Base-by-base conservation (phyloP, 2,329 filamentous ascomycete species). In the Coleophoma eucalyptorum region DNA sequence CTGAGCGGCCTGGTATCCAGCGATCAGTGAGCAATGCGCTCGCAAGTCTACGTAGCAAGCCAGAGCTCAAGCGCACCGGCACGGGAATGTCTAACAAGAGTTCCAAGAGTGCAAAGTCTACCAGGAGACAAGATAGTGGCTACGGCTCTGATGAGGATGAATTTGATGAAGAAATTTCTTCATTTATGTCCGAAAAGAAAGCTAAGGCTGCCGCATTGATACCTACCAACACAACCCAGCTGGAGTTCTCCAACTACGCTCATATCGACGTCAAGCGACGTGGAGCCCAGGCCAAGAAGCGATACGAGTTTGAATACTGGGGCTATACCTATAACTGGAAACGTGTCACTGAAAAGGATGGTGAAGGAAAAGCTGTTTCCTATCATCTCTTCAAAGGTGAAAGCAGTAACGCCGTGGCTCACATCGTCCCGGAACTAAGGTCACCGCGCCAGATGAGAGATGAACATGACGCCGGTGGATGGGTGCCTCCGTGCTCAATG, bases 171-270 rank as follows among this genome's bases (percentile, higher is more conserved):
- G 61, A 63, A 13, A 19, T 58, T 16, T 50, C 52, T 10, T 38
- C 53, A 2, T 58, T 58, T 65, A 68, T 49, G 62, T 62, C 34
- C 58, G 55, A 55, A 11, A 69, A 48, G 56, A 65, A 46, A 48
- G 44, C 49, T 31, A 58, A 53, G 59, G 51, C 48, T 42, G 65
- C 55, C 0, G 33, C 50, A n/a, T 49, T 50, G 15, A 51, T 60
- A 42, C 81, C 89, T 16, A 89, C 86, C 51, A 90, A 96, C 67
- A 86, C 80, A 34, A 88, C 93, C 67, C 89, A 91, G 70, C 80
- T 99, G 33, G 93, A 97, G 67, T 99, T 97, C 67, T 95, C 90
- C 58, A 99, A 97, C 72, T 99, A 99, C 67, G 93, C 93, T 2
- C 90, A 94, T 61, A 84, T 97, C 38, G 89, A 96, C 57, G 73